Conservation (phyloP, 2,329 filamentous ascomycete species). For the Phialophora macrospora region DNA sequence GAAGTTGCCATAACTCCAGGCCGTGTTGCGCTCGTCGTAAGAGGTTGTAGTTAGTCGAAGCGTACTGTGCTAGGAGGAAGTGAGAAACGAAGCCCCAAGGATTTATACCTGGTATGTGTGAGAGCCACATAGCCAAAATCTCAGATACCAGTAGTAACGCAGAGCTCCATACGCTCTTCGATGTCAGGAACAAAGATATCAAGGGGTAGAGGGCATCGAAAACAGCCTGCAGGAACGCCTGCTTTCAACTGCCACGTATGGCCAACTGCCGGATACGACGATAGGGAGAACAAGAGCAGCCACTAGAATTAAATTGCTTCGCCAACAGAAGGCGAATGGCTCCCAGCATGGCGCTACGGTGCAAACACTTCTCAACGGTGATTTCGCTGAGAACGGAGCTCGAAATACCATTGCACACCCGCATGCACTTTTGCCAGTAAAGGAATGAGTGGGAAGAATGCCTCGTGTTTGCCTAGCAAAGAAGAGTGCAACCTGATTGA, state of each 20-base stretch:
- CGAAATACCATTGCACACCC: not conserved
- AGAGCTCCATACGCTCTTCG: not conserved
- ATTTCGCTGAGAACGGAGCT: not conserved
- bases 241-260: conserved; percentile 15
- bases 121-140: not conserved
- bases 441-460: not conserved
- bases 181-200: not conserved
- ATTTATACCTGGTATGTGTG: conserved; percentile 14
- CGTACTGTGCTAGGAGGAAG: not conserved
- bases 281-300: not conserved
- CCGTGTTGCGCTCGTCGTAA: not conserved
- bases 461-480: conserved; percentile 23
- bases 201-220: conserved; percentile 3
- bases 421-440: not conserved
- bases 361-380: not conserved
- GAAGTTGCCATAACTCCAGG: not conserved
- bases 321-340: not conserved
- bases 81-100: not conserved
- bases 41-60: not conserved
- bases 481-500: conserved; percentile 10
- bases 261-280: conserved; percentile 5
- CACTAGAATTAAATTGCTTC: not conserved
- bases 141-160: not conserved
- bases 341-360: not conserved
- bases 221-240: conserved; percentile 13